Evolutionary conservation across 148 eudicot genomes (phyloP), one percentile per base, ranked within the genome.

Genomic region (Rheum nobile): DNA sequence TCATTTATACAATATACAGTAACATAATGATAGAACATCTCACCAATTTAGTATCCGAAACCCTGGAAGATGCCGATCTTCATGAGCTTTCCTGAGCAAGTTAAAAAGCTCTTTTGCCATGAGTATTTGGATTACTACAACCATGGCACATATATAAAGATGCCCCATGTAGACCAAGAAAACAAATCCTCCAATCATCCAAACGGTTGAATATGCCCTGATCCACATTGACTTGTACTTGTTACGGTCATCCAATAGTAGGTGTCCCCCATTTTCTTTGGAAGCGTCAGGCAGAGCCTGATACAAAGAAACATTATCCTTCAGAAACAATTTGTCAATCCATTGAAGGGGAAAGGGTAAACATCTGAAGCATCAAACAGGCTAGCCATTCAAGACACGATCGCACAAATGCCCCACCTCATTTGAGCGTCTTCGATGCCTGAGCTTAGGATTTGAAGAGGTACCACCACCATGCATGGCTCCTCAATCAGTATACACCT

Each of bases 191-290:
- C 83, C 87, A 39, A 92, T 83, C 97, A 92, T 92, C 95, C 97
- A 92, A 21, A 89, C 8, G 32, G 97, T 80, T 63, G 95, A 92
- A 77, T 77, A 79, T 75, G 91, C 81, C 28, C 97, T 88, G 17
- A 85, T 83, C 88, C 86, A 86, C 97, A 92, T 89, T 6, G 97
- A 85, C 77, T 73, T 92, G 76, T 92, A 92, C 81, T 92, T 92
- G 83, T 84, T 88, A 48, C 77, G 80, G 71, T 92, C 92, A 80
- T 88, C 55, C 22, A 88, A 83, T 67, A 92, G 95, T 72, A 89
- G 77, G 77, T 57, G 79, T 44, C 78, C 77, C 74, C 89, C 97
- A 85, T 88, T 88, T 81, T 79, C 68, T 78, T 81, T 89, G 34
- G 83, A 67, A 73, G 78, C 46, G 59, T 91, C 94, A 71, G 86